These are phyloP conservation scores for Sideroxylon spinosum DNA, from an alignment of 179 eudicot genomes.

Conservation along the genomic window DNA sequence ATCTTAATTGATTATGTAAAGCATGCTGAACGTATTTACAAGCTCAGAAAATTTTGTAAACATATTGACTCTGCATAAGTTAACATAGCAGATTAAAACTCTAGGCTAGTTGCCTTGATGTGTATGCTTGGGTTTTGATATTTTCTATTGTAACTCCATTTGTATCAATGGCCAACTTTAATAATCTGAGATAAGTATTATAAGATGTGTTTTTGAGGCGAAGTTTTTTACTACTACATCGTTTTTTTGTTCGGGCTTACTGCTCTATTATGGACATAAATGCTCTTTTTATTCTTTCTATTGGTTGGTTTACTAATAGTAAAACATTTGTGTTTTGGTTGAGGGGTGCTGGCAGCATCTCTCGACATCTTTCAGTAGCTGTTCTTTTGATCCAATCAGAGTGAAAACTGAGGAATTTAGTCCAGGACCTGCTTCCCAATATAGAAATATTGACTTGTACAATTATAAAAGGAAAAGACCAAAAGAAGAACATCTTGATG, in stretches of 20 bases:
- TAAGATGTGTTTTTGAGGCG: too few relatives aligned
- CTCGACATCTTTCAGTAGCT: constrained; percentile 16
- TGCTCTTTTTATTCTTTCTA: constrained; percentile 1
- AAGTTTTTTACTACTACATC: too few relatives aligned
- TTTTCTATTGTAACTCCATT: background rate
- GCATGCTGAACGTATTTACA: too few relatives aligned
- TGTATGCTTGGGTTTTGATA: constrained; percentile 12
- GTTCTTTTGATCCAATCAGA: constrained; percentile 24
- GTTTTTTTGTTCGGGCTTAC: background rate
- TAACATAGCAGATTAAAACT: background rate
- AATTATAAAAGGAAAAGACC: constrained; percentile 46
- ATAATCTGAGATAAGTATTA: too few relatives aligned
- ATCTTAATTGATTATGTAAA: too few relatives aligned
- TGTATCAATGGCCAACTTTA: background rate
- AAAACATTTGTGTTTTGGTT: too few relatives aligned
- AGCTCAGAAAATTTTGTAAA: background rate
- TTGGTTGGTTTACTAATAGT: background rate
- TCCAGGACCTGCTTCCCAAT: constrained; percentile 26
- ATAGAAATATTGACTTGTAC: constrained; percentile 20
- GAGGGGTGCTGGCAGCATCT: constrained; percentile 22
- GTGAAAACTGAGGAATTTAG: constrained; percentile 57
- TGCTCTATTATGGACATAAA: background rate
- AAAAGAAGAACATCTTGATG: constrained; percentile 47
- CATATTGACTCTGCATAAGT: background rate
- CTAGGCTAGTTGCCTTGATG: constrained; percentile 3